Conservation (phyloP, 805 yeast species). For the Zygotorulaspora danielsina region DNA sequence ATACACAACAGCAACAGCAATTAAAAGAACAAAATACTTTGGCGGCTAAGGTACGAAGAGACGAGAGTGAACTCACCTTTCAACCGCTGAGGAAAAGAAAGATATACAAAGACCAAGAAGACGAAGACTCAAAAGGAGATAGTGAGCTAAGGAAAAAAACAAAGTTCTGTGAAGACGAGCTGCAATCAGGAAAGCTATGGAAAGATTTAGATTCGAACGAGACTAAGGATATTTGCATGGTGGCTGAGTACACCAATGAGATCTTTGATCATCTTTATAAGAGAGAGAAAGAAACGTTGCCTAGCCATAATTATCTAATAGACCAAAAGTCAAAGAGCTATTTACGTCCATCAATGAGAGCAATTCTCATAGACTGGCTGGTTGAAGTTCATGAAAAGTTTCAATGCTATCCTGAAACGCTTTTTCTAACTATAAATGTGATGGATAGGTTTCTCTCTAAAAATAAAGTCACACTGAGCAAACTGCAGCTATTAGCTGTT, state of each 20-base stretch:
- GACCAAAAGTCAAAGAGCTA: constrained; percentile 50
- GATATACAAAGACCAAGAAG: constrained; percentile 23
- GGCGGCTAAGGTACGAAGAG: constrained; percentile 19
- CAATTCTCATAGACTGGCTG: constrained; percentile 89
- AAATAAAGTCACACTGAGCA: constrained; percentile 69
- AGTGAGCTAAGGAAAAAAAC: constrained; percentile 20
- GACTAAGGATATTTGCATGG: constrained; percentile 77
- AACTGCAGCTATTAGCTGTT: constrained; percentile 80
- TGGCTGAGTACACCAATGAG: constrained; percentile 80
- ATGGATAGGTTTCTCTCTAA: constrained; percentile 83
- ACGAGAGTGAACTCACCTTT: constrained; percentile 17
- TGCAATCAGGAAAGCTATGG: constrained; percentile 40
- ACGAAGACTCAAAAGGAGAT: constrained; percentile 6
- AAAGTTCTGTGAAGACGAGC: constrained; percentile 36
- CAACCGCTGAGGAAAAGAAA: constrained; percentile 19
- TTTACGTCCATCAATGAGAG: constrained; percentile 76
- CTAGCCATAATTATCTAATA: constrained; percentile 61
- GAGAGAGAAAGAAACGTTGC: constrained; percentile 64
- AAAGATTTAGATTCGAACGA: constrained; percentile 67
- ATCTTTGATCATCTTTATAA: constrained; percentile 73
- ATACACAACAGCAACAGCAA: constrained; percentile 6
- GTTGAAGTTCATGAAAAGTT: constrained; percentile 84
- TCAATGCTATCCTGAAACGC: constrained; percentile 78
- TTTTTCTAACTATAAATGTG: constrained; percentile 74
- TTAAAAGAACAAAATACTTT: constrained; percentile 6